Base-by-base conservation (phyloP, 129 eudicot species). In the Artemisia annua region DNA sequence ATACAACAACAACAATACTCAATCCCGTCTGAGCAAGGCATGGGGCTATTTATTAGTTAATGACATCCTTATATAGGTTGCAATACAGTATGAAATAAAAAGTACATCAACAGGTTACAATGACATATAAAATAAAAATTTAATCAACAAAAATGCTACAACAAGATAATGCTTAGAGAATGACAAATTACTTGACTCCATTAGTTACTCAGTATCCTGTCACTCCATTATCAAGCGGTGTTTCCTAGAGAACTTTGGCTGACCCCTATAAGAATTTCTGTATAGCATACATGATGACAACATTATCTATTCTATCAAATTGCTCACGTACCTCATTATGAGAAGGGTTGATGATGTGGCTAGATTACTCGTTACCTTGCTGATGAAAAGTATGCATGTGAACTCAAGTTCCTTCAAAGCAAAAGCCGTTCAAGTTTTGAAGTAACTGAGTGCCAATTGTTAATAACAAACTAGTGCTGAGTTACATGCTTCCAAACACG, bases 291-390 rank as follows among this genome's bases (percentile, higher is more conserved):
- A 7, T 35, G 35, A 56, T 22, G 26, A 58, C 68, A 24, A 59
- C 68, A 24, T 46, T 32, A 49, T 12, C 11, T 48, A 48, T 72
- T 46, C 15, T 48, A 44, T 72, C 19, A 52, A 50, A 46, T 4
- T 69, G 48, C 48, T 50, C 26, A 15, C 28, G 59, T 11, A 1
- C 28, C 11, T 58, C 14, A 8, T 4, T n/a, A 26, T 61, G 60
- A 35, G 12, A 48, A 44, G 22, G 63, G 70, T 30, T 62, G 63
- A 62, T 50, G 60, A 9, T 7, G 78, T 73, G 18, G 69, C 52
- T 50, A 73, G 69, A 73, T 48, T 26, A 10, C 44, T 59, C 20
- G 26, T 58, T 24, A 39, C 11, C 10, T 1, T 39, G 1, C 7
- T 39, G 10, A 39, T 1, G 46, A 39, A 35, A 7, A 7, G 5